Conservation (phyloP, 176 grass and related monocot species). For the bread wheat (Triticum aestivum) region DNA sequence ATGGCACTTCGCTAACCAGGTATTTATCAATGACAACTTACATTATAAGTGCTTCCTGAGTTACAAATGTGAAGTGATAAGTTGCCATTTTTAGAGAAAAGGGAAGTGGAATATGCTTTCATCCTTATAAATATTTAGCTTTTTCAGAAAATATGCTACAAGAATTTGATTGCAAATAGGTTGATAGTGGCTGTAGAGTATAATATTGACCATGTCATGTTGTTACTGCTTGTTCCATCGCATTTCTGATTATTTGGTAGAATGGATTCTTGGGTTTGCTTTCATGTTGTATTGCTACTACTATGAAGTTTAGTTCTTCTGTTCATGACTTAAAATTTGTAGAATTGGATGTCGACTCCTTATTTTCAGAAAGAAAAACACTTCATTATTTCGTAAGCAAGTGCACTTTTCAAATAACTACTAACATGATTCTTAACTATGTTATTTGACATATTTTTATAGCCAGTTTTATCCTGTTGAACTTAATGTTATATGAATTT, state of each 20-base stretch:
- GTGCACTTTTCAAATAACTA: not conserved
- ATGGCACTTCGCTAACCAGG: slow-evolving; percentile 60
- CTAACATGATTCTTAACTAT: not conserved
- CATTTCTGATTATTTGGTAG: slow-evolving; percentile 14
- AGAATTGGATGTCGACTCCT: not conserved
- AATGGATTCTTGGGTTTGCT: slow-evolving; percentile 14
- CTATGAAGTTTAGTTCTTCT: not conserved
- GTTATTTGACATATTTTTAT: not conserved
- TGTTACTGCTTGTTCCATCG: not conserved
- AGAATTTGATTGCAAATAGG: slow-evolving; percentile 16
- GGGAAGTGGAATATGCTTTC: not conserved
- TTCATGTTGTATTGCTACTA: slow-evolving; percentile 11
- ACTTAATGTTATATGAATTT: slow-evolving; percentile 19
- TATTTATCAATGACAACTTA: slow-evolving; percentile 17
- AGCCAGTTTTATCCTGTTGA: not conserved
- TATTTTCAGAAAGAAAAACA: not conserved
- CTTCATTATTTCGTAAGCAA: not conserved
- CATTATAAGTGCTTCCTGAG: not conserved
- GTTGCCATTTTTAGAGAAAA: slow-evolving; percentile 6
- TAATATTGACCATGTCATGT: not conserved
- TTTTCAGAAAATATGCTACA: not conserved
- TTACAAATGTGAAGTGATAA: slow-evolving; percentile 20
- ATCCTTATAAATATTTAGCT: not conserved
- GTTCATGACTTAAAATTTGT: slow-evolving; percentile 7
- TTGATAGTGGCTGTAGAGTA: not conserved